Conservation (phyloP, 257 asterid species). For the Gynochthodes officinalis region DNA sequence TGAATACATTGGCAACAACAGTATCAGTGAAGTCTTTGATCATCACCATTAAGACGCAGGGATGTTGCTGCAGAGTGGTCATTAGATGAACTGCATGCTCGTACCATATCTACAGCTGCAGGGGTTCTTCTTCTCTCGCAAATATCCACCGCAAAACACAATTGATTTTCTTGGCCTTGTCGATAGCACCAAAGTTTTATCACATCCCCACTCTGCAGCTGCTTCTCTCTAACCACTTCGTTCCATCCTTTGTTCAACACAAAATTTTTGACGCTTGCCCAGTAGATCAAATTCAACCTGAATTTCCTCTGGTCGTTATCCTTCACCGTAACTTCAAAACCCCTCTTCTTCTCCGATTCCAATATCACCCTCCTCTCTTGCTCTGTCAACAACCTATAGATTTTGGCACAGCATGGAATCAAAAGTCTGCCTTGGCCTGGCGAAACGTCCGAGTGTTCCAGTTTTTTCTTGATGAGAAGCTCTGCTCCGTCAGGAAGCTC, state of each 20-base stretch:
- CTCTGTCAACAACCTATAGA: no score
- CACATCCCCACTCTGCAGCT: background rate
- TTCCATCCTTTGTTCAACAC: slow-evolving; percentile 1
- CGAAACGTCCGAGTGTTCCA: background rate
- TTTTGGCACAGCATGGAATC: no score
- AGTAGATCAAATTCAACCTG: background rate
- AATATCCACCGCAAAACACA: background rate
- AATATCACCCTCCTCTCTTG: no score
- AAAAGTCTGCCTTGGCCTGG: background rate
- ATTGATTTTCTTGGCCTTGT: no score
- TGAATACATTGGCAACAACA: no score
- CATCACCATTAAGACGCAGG: no score
- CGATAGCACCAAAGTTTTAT: background rate
- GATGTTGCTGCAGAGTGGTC: no score
- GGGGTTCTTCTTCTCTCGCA: background rate
- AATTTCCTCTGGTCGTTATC: background rate
- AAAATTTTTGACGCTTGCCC: background rate
- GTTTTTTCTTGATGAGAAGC: background rate
- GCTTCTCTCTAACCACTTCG: background rate
- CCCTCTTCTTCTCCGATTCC: background rate
- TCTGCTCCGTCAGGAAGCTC: background rate
- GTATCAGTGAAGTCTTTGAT: no score
- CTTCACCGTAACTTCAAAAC: background rate
- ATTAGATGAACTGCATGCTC: no score
- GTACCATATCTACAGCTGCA: no score